Evolutionary conservation across 129 eudicot genomes (phyloP).

Genomic region (Smallanthus sonchifolius): DNA sequence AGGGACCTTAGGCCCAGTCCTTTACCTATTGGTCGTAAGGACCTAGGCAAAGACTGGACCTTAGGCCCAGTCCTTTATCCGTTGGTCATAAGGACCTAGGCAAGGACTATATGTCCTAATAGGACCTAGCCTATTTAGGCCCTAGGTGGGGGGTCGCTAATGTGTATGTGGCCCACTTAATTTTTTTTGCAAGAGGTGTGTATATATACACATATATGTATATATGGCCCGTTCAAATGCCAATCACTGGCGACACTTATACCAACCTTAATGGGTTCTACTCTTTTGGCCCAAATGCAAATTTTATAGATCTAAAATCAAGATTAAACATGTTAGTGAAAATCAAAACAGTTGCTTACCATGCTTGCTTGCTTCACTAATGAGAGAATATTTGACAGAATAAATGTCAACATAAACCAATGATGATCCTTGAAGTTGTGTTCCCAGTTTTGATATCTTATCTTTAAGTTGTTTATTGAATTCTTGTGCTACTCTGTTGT

Average conservation of each 20-base stretch:
- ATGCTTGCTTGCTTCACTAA: constrained; percentile 39
- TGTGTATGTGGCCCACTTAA: background rate
- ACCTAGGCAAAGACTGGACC: too few species aligned
- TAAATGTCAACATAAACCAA: constrained; percentile 50
- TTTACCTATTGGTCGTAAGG: background rate
- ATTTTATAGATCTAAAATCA: background rate
- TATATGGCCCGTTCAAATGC: too few species aligned
- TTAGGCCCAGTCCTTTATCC: too few species aligned
- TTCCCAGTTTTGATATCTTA: constrained; percentile 37
- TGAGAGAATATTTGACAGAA: constrained; percentile 47
- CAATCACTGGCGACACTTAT: too few species aligned
- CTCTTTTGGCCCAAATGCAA: background rate
- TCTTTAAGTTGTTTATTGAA: constrained; percentile 55
- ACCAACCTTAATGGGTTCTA: too few species aligned
- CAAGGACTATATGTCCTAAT: too few species aligned
- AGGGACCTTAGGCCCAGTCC: background rate
- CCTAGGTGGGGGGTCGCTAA: too few species aligned
- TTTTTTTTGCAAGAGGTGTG: background rate
- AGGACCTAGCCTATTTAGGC: too few species aligned
- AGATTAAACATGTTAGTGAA: background rate
- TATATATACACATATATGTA: background rate
- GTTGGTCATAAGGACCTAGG: too few species aligned
- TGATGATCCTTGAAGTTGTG: constrained; percentile 31
- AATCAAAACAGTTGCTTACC: constrained; percentile 29
- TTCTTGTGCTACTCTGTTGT: constrained; percentile 49